These are phyloP conservation scores for Kazachstania psychrophila DNA, from an alignment of 805 yeast genomes.

Conservation along the genomic window DNA sequence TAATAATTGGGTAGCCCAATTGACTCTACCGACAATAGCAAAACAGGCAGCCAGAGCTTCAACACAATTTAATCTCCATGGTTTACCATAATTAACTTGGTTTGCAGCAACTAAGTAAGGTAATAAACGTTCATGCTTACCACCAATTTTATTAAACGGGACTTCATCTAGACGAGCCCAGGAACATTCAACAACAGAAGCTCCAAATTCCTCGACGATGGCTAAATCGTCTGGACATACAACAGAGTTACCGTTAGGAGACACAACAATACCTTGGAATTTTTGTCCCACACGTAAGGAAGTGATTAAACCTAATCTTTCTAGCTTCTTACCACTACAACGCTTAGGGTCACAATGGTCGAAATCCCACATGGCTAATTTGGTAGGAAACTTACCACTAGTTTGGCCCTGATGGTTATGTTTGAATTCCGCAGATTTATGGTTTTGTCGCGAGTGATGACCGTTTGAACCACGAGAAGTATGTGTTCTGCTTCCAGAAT, in stretches of 20 bases:
- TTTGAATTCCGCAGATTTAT: conserved; percentile 33
- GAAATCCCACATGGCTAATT: conserved; percentile 97
- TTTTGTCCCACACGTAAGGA: conserved; percentile 85
- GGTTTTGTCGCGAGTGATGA: conserved; percentile 46
- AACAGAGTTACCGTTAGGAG: conserved; percentile 84
- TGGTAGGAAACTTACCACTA: conserved; percentile 55
- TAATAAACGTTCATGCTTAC: conserved; percentile 71
- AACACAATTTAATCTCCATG: conserved; percentile 92
- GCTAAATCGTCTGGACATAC: conserved; percentile 82
- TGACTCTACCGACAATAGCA: conserved; percentile 83
- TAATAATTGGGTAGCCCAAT: conserved; percentile 76
- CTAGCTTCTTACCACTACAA: conserved; percentile 91
- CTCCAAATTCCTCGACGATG: conserved; percentile 71
- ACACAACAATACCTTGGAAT: conserved; percentile 80
- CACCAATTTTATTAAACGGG: conserved; percentile 91
- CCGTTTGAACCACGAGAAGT: conserved; percentile 40
- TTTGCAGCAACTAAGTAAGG: conserved; percentile 95
- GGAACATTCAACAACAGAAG: conserved; percentile 97
- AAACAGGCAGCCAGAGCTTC: conserved; percentile 97
- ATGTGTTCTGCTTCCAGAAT: conserved; percentile 22
- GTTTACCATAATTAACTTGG: conserved; percentile 92
- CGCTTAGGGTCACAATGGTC: conserved; percentile 98
- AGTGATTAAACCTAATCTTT: conserved; percentile 74
- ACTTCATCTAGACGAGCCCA: conserved; percentile 98
- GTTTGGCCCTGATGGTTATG: conserved; percentile 15